Percentiles rank a stretch among this genome's conserved stretches.
Conservation (phyloP, 2,329 filamentous ascomycete genomes). For the Diplocarpon rosae region DNA sequence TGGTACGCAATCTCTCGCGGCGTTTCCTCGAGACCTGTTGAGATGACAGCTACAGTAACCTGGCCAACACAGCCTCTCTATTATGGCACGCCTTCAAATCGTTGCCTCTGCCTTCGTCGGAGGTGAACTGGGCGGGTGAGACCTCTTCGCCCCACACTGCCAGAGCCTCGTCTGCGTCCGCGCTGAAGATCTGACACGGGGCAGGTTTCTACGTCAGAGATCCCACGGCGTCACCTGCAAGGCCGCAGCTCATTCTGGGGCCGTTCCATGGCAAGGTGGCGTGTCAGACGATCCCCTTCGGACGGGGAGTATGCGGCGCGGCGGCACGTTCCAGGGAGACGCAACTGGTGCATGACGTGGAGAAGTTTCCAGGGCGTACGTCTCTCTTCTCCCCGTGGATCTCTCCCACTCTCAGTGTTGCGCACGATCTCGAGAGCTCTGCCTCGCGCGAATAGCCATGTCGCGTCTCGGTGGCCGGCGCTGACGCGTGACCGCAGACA, state of each 20-base stretch:
- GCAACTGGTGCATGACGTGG: constrained; percentile 60
- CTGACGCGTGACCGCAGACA: constrained; percentile 27
- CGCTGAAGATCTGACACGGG: background rate
- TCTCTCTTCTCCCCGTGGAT: background rate
- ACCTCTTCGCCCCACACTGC: background rate
- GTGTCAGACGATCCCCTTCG: constrained; percentile 66
- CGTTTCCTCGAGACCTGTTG: background rate
- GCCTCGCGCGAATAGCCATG: background rate
- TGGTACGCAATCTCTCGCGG: constrained; percentile 26
- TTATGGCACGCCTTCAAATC: constrained; percentile 74
- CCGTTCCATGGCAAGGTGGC: constrained; percentile 74
- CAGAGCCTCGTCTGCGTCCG: background rate
- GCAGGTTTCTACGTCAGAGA: constrained; percentile 68
- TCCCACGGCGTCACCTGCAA: constrained; percentile 21
- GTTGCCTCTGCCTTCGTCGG: constrained; percentile 49
- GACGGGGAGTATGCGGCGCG: constrained; percentile 63
- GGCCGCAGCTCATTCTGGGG: constrained; percentile 55
- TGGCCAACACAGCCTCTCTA: constrained; percentile 63
- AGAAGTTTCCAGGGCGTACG: constrained; percentile 58
- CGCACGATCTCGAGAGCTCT: background rate
- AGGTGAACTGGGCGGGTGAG: constrained; percentile 67
- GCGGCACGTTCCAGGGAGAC: constrained; percentile 51
- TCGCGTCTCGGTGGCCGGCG: background rate
- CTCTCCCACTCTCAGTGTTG: background rate
- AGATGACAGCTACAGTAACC: constrained; percentile 43